Percentiles rank a stretch among this genome's conserved stretches.
These are phyloP conservation scores for Dendrobium huoshanense DNA, from an alignment of 106 monocot species.

Conservation along the genomic window DNA sequence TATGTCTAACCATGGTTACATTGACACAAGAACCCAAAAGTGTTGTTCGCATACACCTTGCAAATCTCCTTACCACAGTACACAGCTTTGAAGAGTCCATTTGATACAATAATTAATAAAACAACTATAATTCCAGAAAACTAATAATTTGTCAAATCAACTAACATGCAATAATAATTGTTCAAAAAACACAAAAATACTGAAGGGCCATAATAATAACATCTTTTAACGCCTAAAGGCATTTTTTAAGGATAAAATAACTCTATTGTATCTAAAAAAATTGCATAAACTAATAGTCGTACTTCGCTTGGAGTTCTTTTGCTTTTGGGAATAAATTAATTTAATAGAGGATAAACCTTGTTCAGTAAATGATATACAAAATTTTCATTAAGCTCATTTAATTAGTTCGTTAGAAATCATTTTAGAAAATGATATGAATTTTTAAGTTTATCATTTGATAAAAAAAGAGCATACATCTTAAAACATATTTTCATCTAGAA, in stretches of 20 bases:
- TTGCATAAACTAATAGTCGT: too few relatives aligned
- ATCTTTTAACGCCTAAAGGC: not conserved
- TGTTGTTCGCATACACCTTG: constrained; percentile 5
- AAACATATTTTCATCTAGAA: too few relatives aligned
- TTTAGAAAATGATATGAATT: too few relatives aligned
- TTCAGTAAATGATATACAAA: not conserved
- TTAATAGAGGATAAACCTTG: not conserved
- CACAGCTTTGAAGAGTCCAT: constrained; percentile 28
- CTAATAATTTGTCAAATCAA: too few relatives aligned
- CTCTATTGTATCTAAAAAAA: too few relatives aligned
- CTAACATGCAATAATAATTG: not conserved
- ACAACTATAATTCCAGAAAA: too few relatives aligned
- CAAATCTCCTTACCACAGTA: constrained; percentile 57
- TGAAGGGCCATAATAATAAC: not conserved
- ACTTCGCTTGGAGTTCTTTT: too few relatives aligned
- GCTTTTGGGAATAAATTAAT: not conserved
- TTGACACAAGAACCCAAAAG: constrained; percentile 38
- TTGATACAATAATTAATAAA: constrained; percentile 1
- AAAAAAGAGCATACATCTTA: too few relatives aligned
- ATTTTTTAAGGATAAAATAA: too few relatives aligned
- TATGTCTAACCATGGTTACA: constrained; percentile 47
- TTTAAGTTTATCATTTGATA: too few relatives aligned
- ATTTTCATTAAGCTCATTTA: too few relatives aligned
- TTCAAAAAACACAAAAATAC: not conserved
- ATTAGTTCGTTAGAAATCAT: too few relatives aligned